phyloP scores from a whole-genome alignment of 768 basidiomycete genomes.

The Tulasnella calospora region DNA sequence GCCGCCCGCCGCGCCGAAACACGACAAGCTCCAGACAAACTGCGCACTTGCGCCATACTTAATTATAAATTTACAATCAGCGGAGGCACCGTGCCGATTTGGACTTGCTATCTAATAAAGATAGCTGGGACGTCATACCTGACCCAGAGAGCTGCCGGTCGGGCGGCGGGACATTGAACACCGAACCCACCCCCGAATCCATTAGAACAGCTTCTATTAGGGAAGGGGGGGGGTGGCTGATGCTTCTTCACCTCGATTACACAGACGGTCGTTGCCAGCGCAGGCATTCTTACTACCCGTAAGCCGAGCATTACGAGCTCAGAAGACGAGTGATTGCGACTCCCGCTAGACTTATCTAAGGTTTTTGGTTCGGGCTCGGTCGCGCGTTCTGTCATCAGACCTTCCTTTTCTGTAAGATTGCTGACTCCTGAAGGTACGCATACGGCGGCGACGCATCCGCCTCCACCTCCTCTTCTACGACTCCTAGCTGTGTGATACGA shows the following conservation, averaged over 20 bases:
- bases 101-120: neutral
- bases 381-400: neutral
- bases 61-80: neutral
- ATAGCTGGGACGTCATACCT: neutral
- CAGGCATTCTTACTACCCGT: neutral
- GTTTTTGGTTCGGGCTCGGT: neutral
- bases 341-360: neutral
- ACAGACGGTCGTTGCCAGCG: neutral
- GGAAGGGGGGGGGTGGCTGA: neutral
- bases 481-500: neutral
- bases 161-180: neutral
- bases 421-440: neutral
- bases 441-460: neutral
- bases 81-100: neutral
- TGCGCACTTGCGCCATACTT: neutral
- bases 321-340: neutral
- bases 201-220: neutral
- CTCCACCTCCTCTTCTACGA: neutral
- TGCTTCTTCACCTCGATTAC: neutral
- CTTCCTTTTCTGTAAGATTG: neutral
- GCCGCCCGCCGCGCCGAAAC: neutral
- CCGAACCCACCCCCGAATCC: conserved; percentile 11
- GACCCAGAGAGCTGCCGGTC: neutral
- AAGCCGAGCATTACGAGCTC: neutral
- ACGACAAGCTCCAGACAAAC: neutral